Percentiles rank a stretch among this genome's conserved stretches.
Evolutionary conservation across 202 grass and related monocot genomes (phyloP).

Genomic region (Panicum hallii): DNA sequence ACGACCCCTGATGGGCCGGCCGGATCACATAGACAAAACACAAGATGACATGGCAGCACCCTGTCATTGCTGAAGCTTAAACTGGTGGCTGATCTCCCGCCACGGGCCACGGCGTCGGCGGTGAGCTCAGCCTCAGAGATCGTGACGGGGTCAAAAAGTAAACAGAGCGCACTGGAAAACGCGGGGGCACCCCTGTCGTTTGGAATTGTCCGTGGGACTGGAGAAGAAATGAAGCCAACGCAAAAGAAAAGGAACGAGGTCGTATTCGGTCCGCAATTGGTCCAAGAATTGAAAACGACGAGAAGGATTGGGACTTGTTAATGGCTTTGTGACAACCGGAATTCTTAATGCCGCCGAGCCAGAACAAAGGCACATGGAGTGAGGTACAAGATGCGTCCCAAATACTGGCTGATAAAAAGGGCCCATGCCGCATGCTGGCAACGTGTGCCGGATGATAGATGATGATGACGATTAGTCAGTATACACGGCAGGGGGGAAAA

Average conservation of each 20-base stretch:
- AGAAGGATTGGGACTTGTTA: neutral
- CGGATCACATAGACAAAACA: neutral
- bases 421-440: slow-evolving; percentile 9
- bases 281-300: slow-evolving; percentile 15
- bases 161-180: neutral
- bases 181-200: neutral
- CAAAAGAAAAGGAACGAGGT: too few species aligned
- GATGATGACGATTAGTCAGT: slow-evolving; percentile 18
- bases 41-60: neutral
- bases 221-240: neutral
- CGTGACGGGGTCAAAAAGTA: neutral
- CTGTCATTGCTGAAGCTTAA: slow-evolving; percentile 1
- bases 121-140: neutral
- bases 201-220: neutral
- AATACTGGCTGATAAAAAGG: neutral
- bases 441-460: neutral
- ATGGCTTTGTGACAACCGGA: neutral
- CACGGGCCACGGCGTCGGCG: neutral
- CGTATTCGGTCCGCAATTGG: neutral
- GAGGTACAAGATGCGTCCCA: slow-evolving; percentile 20
- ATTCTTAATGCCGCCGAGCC: neutral
- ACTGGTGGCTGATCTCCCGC: neutral
- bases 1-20: neutral
- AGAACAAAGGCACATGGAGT: neutral
- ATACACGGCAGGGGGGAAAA: neutral